A percentile compares a stretch with the other conserved stretches of the same genome.
Conservation (phyloP, 148 eudicot species). For the Chenopodium formosanum region DNA sequence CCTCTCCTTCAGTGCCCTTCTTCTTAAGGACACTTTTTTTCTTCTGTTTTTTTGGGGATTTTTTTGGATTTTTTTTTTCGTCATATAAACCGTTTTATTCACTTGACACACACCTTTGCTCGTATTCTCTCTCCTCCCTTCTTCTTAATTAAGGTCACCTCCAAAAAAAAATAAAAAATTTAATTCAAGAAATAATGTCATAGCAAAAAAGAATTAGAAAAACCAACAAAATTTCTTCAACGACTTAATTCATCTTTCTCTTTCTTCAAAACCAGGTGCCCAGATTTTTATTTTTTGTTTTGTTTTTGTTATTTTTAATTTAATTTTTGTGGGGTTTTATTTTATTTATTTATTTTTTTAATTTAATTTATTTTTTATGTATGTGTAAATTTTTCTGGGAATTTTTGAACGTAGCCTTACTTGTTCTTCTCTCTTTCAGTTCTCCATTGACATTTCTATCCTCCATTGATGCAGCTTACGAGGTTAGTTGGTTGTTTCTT, state of each 20-base stretch:
- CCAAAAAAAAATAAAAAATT: background rate
- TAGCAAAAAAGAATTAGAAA: background rate
- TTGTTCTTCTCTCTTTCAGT: too few species aligned
- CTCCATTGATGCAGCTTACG: too few species aligned
- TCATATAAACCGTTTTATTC: background rate
- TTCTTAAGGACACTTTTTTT: background rate
- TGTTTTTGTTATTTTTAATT: background rate
- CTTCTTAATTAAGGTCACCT: background rate
- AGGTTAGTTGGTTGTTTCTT: too few species aligned
- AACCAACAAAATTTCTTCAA: conserved; percentile 21
- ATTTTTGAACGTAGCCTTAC: background rate
- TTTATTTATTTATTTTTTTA: background rate
- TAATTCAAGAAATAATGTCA: too few species aligned
- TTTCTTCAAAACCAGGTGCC: conserved; percentile 10
- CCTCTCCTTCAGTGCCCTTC: background rate
- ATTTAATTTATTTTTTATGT: background rate
- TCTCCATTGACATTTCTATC: too few species aligned
- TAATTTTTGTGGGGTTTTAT: background rate
- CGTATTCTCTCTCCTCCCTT: background rate
- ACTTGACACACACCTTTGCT: background rate
- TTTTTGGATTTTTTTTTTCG: background rate
- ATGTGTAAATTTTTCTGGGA: background rate
- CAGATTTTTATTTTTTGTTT: background rate
- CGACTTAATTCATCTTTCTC: conserved; percentile 28
- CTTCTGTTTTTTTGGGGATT: background rate